Evolutionary conservation across 2,329 filamentous ascomycete species (phyloP), one percentile per base, ranked within the genome.

Genomic region (Verticillium longisporum): DNA sequence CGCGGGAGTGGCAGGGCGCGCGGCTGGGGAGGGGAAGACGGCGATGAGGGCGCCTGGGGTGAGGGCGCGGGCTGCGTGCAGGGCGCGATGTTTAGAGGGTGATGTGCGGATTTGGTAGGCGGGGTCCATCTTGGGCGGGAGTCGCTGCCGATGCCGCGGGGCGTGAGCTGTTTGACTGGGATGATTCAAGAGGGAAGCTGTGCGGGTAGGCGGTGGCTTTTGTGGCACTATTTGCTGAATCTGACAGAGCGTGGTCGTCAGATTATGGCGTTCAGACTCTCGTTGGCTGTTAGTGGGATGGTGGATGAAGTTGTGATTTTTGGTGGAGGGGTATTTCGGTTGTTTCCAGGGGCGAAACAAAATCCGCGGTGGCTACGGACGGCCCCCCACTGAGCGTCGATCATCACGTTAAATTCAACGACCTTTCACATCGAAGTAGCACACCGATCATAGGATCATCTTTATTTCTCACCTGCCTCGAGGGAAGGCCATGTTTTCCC

Each of bases 21-120:
- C 77, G 76, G 31, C 58, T 33, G 31, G 63, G 34, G 54, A 33
- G 4, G 54, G 54, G 68, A 85, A 83, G 45, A 70, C 68, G 61
- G 77, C 75, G 65, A 86, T 78, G 61, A 73, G 66, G 33, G 74
- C 70, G 66, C 82, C 82, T 0, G 83, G 73, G 3, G 62, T 21
- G 69, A 82, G 79, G 64, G 72, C 4, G 55, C 68, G 72, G 18
- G 75, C 74, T 37, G 82, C 76, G 60, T 72, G 70, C 36, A 86
- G 74, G 61, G 74, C 72, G 64, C 83, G 82, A 62, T 80, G 80
- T 59, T 75, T 78, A 69, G 41, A 63, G 13, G 57, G 18, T 41
- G 57, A 26, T 2, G 41, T 21, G 32, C 54, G 54, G n/a, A 59
- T 37, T 26, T 54, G 34, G 41, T 37, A 59, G 41, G n/a, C 15